Conservation (phyloP, 441 rosid genomes). For the Erodium texanum region DNA sequence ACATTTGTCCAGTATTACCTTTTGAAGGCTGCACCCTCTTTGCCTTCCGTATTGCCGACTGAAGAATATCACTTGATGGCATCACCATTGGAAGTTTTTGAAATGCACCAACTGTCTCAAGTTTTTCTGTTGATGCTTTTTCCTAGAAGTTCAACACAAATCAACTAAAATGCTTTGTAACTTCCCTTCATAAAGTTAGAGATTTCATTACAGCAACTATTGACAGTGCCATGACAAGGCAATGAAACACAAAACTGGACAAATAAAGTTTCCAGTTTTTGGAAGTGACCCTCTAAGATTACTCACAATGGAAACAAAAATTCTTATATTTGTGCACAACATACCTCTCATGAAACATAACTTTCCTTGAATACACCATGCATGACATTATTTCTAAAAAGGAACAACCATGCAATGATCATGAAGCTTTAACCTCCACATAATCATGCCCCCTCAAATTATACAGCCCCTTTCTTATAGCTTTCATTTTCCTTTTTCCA, state of each 20-base stretch:
- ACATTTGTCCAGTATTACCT: conserved; percentile 31
- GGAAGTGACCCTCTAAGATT: too few relatives aligned
- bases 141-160: conserved; percentile 29
- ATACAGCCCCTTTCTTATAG: too few relatives aligned
- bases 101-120: conserved; percentile 69
- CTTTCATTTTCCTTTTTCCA: too few relatives aligned
- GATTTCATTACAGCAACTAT: not conserved
- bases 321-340: too few relatives aligned
- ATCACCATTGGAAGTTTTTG: conserved; percentile 93
- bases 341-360: too few relatives aligned
- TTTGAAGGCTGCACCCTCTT: conserved; percentile 67
- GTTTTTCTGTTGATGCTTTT: conserved; percentile 16
- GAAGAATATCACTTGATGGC: conserved; percentile 74
- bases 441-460: too few relatives aligned
- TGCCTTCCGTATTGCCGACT: conserved; percentile 67
- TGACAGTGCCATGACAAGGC: not conserved
- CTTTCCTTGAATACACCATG: too few relatives aligned
- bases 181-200: not conserved
- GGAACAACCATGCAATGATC: too few relatives aligned
- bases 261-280: not conserved
- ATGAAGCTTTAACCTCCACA: too few relatives aligned
- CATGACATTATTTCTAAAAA: too few relatives aligned
- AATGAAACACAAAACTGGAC: not conserved
- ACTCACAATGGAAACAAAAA: too few relatives aligned
- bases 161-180: not conserved